Base-by-base conservation (phyloP, 192 early-diverging fungal species). In the Coemansia sp. region DNA sequence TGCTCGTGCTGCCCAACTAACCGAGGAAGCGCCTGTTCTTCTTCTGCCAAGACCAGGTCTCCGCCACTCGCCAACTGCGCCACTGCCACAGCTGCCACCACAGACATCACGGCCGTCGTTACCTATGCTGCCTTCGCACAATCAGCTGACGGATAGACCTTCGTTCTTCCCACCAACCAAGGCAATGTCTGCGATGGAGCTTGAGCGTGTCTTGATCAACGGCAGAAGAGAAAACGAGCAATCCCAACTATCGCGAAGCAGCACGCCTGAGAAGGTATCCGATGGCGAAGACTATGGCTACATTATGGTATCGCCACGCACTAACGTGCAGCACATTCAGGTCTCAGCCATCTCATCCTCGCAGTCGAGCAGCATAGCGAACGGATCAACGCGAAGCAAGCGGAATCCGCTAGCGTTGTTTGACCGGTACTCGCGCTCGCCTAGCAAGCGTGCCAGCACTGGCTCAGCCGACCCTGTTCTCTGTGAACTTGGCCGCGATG, bases 221-320 rank as follows among this genome's bases (percentile, higher is more conserved):
- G 44, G 63, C n/a, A 57, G 19, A n/a, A 18, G 50, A 2, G 3
- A 48, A 15, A 38, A 59, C 9, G 57, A 15, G 39, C 13, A 15
- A 15, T 15, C 32, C 7, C 57, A 39, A 9, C 32, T n/a, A 6
- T 40, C 57, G 6, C 57, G 57, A 32, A 59, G 57, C 18, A 39
- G 44, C 26, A 48, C 70, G 12, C 58, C 63, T 6, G 47, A 66
- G 21, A 61, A 60, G 56, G 71, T 70, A 59, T 81, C 79, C 9
- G 74, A 75, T 19, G 63, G 64, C 57, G 79, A 81, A 56, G 79
- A 81, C 62, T 81, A 81, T n/a, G 79, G 79, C 3, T 81, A 81
- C 61, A 81, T 81, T n/a, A 76, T 81, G 74, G 79, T 81, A 1
- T 76, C 74, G 15, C 79, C 79, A 45, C 74, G 79, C 41, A 81